A percentile compares a stretch with the other conserved stretches of the same genome.
These are phyloP conservation scores for Reticulascus tulasneorum DNA, from an alignment of 2,329 filamentous ascomycete species.

Conservation along the genomic window DNA sequence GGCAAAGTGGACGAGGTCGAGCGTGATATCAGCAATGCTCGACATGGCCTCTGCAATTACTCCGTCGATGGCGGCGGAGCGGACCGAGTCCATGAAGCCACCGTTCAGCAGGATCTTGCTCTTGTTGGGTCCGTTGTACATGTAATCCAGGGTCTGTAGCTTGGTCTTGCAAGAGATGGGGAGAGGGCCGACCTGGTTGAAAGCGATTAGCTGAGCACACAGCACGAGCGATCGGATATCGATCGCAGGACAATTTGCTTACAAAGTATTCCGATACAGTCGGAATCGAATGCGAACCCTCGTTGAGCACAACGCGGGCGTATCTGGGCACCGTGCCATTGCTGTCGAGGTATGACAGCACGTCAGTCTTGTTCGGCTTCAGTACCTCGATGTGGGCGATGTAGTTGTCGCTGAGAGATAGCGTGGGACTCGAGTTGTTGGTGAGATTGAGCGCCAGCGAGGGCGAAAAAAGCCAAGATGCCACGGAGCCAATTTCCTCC, in stretches of 20 bases:
- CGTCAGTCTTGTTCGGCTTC: slow-evolving; percentile 60
- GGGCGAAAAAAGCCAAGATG: background rate
- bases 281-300: slow-evolving; percentile 11
- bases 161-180: slow-evolving; percentile 10
- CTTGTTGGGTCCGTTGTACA: slow-evolving; percentile 16
- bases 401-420: slow-evolving; percentile 14
- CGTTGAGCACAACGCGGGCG: slow-evolving; percentile 14
- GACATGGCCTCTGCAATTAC: slow-evolving; percentile 13
- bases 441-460: slow-evolving; percentile 14
- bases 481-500: slow-evolving; percentile 1
- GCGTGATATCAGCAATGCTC: slow-evolving; percentile 46
- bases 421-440: slow-evolving; percentile 5
- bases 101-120: slow-evolving; percentile 12
- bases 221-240: background rate
- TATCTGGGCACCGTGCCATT: slow-evolving; percentile 6
- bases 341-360: slow-evolving; percentile 53
- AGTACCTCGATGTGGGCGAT: slow-evolving; percentile 15
- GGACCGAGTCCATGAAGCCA: slow-evolving; percentile 11
- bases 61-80: slow-evolving; percentile 8
- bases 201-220: background rate
- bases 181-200: slow-evolving; percentile 14
- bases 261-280: slow-evolving; percentile 14
- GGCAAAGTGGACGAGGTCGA: slow-evolving; percentile 59
- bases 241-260: background rate
- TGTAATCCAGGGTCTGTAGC: slow-evolving; percentile 11